These are phyloP conservation scores for Ascodesmis nigricans DNA, from an alignment of 495 filamentous ascomycete species.

Conservation along the genomic window DNA sequence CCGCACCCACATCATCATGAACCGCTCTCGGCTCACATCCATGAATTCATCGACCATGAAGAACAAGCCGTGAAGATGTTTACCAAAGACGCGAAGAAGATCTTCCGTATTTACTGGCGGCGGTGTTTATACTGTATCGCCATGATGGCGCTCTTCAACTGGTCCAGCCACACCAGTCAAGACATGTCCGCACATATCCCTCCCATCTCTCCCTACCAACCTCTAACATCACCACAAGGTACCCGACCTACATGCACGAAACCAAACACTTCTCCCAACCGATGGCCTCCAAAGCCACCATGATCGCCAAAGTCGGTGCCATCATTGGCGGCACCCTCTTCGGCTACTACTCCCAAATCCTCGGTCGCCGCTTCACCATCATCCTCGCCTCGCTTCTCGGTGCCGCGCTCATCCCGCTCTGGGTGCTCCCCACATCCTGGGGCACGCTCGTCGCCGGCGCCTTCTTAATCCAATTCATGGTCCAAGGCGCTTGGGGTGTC, in stretches of 20 bases:
- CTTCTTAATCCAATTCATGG: slow-evolving; percentile 59
- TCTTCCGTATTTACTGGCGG: slow-evolving; percentile 46
- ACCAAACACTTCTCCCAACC: slow-evolving; percentile 34
- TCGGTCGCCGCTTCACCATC: slow-evolving; percentile 46
- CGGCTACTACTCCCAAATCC: slow-evolving; percentile 47
- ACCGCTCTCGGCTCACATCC: slow-evolving; percentile 6
- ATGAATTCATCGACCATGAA: too few species aligned
- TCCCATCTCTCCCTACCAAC: too few species aligned
- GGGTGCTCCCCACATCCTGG: slow-evolving; percentile 31
- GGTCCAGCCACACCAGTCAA: too few species aligned
- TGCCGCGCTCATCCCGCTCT: slow-evolving; percentile 25
- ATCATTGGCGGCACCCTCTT: slow-evolving; percentile 27
- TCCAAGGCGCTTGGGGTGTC: slow-evolving; percentile 62
- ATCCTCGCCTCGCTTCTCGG: slow-evolving; percentile 36
- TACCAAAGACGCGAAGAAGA: slow-evolving; percentile 29
- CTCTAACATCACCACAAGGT: too few species aligned
- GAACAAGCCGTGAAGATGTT: slow-evolving; percentile 25
- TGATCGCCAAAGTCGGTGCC: background rate
- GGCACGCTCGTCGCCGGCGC: slow-evolving; percentile 36
- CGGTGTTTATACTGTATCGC: slow-evolving; percentile 47
- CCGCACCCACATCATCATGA: too few species aligned
- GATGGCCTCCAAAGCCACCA: background rate
- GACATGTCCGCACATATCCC: too few species aligned
- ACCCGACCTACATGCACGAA: slow-evolving; percentile 54
- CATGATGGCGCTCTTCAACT: slow-evolving; percentile 32